Percentiles rank a stretch among this genome's conserved stretches.
Evolutionary conservation across 768 basidiomycete species (phyloP).

Genomic region (Suillus alpinus): DNA sequence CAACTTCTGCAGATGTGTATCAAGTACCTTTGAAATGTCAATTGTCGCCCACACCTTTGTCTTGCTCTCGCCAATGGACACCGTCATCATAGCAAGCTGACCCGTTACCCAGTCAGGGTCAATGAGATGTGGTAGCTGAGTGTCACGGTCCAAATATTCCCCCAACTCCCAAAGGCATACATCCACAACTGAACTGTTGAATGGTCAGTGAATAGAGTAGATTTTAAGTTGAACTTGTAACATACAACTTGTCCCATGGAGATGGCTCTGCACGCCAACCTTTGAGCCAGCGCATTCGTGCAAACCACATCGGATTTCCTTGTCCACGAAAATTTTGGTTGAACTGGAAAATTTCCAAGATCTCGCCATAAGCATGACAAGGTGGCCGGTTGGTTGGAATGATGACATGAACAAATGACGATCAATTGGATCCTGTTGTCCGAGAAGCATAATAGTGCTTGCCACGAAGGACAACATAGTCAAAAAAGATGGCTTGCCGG

Average conservation of each 20-base stretch:
- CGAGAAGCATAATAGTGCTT: background rate
- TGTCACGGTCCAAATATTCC: conserved; percentile 1
- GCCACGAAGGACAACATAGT: background rate
- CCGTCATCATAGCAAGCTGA: background rate
- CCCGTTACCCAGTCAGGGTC: background rate
- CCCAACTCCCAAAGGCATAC: conserved; percentile 7
- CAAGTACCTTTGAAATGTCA: conserved; percentile 4
- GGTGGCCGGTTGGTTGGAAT: no score
- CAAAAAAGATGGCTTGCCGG: background rate
- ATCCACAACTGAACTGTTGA: background rate
- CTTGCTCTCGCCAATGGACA: background rate
- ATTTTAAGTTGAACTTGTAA: background rate
- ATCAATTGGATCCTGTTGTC: background rate
- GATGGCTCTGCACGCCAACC: background rate
- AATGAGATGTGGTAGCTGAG: background rate
- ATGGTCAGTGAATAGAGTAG: background rate
- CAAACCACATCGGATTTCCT: background rate
- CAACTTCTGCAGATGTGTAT: background rate
- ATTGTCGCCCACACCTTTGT: conserved; percentile 7
- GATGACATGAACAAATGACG: background rate
- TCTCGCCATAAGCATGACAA: conserved; percentile 1
- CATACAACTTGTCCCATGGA: background rate
- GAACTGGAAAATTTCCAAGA: conserved; percentile 5
- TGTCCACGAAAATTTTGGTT: background rate
- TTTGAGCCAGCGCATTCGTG: conserved; percentile 6